Evolutionary conservation across 805 yeast genomes (phyloP).

Genomic region (Hanseniaspora pseudoguilliermondii): DNA sequence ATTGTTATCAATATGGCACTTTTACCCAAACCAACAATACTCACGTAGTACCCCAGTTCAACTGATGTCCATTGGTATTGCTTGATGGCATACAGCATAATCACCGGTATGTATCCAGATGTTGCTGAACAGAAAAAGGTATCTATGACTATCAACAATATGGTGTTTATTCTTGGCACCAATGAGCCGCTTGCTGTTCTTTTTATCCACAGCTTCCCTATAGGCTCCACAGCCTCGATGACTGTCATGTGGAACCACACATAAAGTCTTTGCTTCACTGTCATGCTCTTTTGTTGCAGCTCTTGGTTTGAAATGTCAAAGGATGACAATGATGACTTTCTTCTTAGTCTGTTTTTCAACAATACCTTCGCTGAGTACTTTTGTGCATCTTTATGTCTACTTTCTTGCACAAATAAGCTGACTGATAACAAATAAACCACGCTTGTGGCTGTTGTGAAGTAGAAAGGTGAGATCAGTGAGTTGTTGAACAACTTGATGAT

Average conservation of each 20-base stretch:
- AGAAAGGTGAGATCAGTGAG: conserved; percentile 26
- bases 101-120: conserved; percentile 31
- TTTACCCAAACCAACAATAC: conserved; percentile 37
- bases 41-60: conserved; percentile 44
- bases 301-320: neutral
- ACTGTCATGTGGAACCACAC: conserved; percentile 12
- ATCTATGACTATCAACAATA: conserved; percentile 39
- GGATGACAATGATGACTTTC: conserved; percentile 2
- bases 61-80: conserved; percentile 42
- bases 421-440: conserved; percentile 28
- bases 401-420: conserved; percentile 42
- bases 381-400: conserved; percentile 46
- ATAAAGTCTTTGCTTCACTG: neutral
- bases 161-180: conserved; percentile 35
- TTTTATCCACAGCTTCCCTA: conserved; percentile 41
- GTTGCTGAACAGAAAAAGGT: conserved; percentile 31
- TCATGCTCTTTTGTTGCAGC: neutral
- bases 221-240: conserved; percentile 32
- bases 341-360: conserved; percentile 14
- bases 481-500: conserved; percentile 23
- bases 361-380: conserved; percentile 37
- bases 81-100: conserved; percentile 42
- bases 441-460: conserved; percentile 22
- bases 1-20: conserved; percentile 38
- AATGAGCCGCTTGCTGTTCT: conserved; percentile 24